Percentiles rank a stretch among this genome's conserved stretches.
phyloP scores from a whole-genome alignment of 2,329 filamentous ascomycete genomes.

The Epichloe hybrida region DNA sequence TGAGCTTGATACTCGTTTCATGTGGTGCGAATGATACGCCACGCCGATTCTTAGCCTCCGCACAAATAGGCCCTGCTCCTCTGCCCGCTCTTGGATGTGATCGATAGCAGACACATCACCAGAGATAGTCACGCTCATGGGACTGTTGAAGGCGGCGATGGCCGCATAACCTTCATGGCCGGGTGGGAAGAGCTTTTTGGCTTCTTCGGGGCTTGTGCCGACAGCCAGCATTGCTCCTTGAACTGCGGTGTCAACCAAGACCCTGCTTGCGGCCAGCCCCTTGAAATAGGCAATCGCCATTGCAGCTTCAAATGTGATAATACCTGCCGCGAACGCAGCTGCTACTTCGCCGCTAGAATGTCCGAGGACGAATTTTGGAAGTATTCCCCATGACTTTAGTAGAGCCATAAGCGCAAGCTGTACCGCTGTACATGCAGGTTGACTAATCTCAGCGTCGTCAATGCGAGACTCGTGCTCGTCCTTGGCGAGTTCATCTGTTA shows the following conservation, averaged over 20 bases:
- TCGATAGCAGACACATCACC: slow-evolving; percentile 15
- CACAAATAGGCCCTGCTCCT: slow-evolving; percentile 12
- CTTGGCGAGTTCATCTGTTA: no score
- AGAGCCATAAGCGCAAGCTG: slow-evolving; percentile 26
- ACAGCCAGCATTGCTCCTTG: slow-evolving; percentile 8
- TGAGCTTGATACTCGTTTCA: slow-evolving; percentile 5
- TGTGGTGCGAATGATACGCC: slow-evolving; percentile 19
- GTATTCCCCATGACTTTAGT: slow-evolving; percentile 20
- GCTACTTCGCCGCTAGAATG: slow-evolving; percentile 32
- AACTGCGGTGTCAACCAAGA: slow-evolving; percentile 9
- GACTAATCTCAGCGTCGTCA: neutral
- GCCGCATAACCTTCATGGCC: slow-evolving; percentile 13
- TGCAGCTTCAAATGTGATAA: slow-evolving; percentile 18
- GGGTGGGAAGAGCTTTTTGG: slow-evolving; percentile 3
- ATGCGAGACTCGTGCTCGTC: neutral
- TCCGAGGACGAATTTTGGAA: slow-evolving; percentile 22
- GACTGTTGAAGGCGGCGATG: slow-evolving; percentile 21
- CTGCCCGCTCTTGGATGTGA: slow-evolving; percentile 12
- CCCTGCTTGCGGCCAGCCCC: slow-evolving; percentile 8
- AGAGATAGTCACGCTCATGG: slow-evolving; percentile 15
- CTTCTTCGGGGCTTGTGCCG: neutral
- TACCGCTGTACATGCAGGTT: slow-evolving; percentile 20
- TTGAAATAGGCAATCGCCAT: slow-evolving; percentile 18
- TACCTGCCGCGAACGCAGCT: slow-evolving; percentile 26
- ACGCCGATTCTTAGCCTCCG: slow-evolving; percentile 14